Evolutionary conservation across 1,284 basidiomycete species (phyloP).

Genomic region (Apiotrichum akiyoshidainum): DNA sequence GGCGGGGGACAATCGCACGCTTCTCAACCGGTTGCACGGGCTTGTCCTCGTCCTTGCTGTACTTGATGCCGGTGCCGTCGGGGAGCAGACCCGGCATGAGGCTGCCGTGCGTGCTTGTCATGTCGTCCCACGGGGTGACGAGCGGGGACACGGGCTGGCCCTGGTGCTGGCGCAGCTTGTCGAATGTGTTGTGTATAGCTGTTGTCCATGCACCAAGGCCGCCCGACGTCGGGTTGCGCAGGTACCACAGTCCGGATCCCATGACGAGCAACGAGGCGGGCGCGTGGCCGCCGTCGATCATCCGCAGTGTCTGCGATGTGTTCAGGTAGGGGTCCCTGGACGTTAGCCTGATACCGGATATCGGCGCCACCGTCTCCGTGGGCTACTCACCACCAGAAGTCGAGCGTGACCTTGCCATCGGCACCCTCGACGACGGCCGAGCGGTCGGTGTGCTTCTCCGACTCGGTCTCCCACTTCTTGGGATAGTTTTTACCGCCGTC

Average conservation of each 20-base stretch:
- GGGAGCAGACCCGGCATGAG: constrained; percentile 16
- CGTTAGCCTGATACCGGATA: constrained; percentile 10
- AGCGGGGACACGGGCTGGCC: constrained; percentile 38
- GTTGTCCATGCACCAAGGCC: constrained; percentile 72
- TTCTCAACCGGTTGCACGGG: background rate
- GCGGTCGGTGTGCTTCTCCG: constrained; percentile 67
- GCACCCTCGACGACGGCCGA: constrained; percentile 23
- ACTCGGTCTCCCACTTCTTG: constrained; percentile 41
- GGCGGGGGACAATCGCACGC: background rate
- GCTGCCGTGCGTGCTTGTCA: constrained; percentile 14
- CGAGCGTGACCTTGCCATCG: constrained; percentile 53
- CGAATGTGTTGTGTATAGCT: constrained; percentile 64
- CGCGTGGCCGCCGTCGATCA: constrained; percentile 39
- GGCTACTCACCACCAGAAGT: constrained; percentile 63
- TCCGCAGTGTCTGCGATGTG: constrained; percentile 56
- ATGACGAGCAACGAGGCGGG: constrained; percentile 67
- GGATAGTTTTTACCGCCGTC: constrained; percentile 25
- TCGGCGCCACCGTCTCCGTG: too few relatives aligned
- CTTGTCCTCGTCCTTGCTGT: background rate
- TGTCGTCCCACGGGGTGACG: constrained; percentile 43
- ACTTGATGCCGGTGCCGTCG: background rate
- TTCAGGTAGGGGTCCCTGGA: constrained; percentile 62
- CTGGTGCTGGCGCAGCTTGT: constrained; percentile 52
- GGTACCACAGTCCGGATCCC: constrained; percentile 82
- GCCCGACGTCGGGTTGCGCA: constrained; percentile 68